Conservation (phyloP, 305 asterid genomes). For the Fraxinus albicans region DNA sequence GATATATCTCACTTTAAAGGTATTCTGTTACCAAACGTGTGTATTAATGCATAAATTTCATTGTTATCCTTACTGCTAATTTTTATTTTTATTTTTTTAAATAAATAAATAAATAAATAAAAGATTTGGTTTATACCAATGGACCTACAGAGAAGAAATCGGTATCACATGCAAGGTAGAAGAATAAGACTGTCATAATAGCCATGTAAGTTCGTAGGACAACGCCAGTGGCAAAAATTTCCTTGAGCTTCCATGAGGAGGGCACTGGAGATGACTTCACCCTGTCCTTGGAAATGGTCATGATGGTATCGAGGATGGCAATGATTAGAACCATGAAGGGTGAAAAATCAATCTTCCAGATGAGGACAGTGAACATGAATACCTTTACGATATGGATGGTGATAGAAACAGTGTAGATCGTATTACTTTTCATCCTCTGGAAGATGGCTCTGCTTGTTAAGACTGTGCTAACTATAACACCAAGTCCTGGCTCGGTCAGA, state of each 20-base stretch:
- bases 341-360: conserved; percentile 67
- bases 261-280: conserved; percentile 67
- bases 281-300: conserved; percentile 69
- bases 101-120: too few relatives aligned
- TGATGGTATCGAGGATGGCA: conserved; percentile 65
- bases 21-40: conserved; percentile 20
- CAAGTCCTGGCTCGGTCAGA: conserved; percentile 57
- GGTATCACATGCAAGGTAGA: conserved; percentile 50
- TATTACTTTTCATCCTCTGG: conserved; percentile 69
- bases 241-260: conserved; percentile 68
- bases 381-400: conserved; percentile 66
- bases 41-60: background rate
- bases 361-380: conserved; percentile 59
- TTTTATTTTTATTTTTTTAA: too few relatives aligned
- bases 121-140: background rate
- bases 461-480: conserved; percentile 56
- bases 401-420: conserved; percentile 63
- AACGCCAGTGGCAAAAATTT: conserved; percentile 57
- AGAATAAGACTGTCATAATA: conserved; percentile 53
- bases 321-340: conserved; percentile 58
- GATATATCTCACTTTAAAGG: conserved; percentile 38
- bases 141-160: conserved; percentile 42
- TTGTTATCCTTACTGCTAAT: background rate
- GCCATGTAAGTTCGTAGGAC: conserved; percentile 66
- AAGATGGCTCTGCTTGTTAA: conserved; percentile 63